Evolutionary conservation across 371 early-diverging fungal species (phyloP).

Genomic region (Dichotomocladium elegans): DNA sequence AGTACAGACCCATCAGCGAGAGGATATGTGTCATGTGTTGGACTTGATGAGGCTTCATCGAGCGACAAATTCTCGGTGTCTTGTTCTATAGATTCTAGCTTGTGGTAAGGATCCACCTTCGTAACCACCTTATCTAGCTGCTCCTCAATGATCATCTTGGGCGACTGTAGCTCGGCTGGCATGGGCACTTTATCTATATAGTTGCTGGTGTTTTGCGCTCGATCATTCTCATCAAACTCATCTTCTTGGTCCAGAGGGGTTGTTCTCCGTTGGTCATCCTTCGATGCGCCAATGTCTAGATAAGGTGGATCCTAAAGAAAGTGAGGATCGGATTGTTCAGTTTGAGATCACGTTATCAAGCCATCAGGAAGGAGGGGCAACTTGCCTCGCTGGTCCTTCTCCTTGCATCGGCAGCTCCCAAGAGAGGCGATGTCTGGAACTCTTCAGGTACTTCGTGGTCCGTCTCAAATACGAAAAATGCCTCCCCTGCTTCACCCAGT

Average conservation of each 20-base stretch:
- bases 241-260: slow-evolving; percentile 1
- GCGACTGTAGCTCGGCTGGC: slow-evolving; percentile 41
- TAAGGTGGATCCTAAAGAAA: slow-evolving; percentile 37
- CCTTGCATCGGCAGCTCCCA: slow-evolving; percentile 49
- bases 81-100: slow-evolving; percentile 2
- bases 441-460: slow-evolving; percentile 84
- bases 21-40: slow-evolving; percentile 29
- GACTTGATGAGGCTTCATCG: slow-evolving; percentile 5
- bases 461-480: slow-evolving; percentile 95
- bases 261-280: slow-evolving; percentile 3
- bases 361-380: background rate
- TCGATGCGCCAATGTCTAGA: slow-evolving; percentile 38
- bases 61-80: slow-evolving; percentile 1
- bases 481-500: slow-evolving; percentile 98
- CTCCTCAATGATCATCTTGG: slow-evolving; percentile 51
- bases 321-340: background rate
- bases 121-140: slow-evolving; percentile 46
- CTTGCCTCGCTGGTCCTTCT: slow-evolving; percentile 32
- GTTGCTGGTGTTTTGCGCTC: background rate
- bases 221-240: slow-evolving; percentile 41
- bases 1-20: slow-evolving; percentile 36
- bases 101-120: slow-evolving; percentile 24
- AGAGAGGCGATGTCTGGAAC: slow-evolving; percentile 88
- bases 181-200: slow-evolving; percentile 6
- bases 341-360: background rate